phyloP scores from a whole-genome alignment of 805 yeast species.

The Sungouiella thailandica region DNA sequence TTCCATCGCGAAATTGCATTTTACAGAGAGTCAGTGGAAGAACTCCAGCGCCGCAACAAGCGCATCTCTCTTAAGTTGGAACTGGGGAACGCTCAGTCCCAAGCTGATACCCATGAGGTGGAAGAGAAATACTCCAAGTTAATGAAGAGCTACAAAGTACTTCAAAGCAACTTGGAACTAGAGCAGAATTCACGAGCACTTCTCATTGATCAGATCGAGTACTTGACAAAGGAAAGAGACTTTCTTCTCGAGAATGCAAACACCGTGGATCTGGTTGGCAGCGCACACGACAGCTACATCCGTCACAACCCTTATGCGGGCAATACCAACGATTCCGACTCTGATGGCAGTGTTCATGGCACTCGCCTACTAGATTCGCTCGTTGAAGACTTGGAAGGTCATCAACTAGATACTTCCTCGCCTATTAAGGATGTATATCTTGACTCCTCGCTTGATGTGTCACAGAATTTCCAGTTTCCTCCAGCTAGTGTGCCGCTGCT shows the following conservation, averaged over 20 bases:
- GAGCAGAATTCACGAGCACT: conserved; percentile 49
- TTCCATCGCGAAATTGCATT: conserved; percentile 25
- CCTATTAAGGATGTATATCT: conserved; percentile 18
- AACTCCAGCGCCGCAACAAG: conserved; percentile 20
- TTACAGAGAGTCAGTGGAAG: conserved; percentile 31
- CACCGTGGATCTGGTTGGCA: conserved; percentile 1
- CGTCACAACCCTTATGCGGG: background rate
- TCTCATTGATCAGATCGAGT: conserved; percentile 52
- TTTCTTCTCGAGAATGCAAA: conserved; percentile 8
- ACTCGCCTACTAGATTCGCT: conserved; percentile 20
- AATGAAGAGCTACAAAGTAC: conserved; percentile 31
- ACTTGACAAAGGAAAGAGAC: conserved; percentile 34
- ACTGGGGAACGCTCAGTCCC: conserved; percentile 4
- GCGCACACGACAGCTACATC: conserved; percentile 3
- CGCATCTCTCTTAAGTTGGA: conserved; percentile 17
- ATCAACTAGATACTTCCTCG: conserved; percentile 20
- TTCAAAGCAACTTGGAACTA: conserved; percentile 47
- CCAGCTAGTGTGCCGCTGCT: conserved; percentile 2
- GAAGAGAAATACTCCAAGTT: conserved; percentile 26
- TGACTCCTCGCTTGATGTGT: conserved; percentile 18
- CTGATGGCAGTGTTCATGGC: conserved; percentile 17
- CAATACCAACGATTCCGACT: conserved; percentile 14
- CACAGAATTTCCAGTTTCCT: conserved; percentile 25
- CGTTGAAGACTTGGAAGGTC: conserved; percentile 16
- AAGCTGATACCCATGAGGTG: conserved; percentile 3